Conservation (phyloP, 148 eudicot genomes). For the Drosera capensis region DNA sequence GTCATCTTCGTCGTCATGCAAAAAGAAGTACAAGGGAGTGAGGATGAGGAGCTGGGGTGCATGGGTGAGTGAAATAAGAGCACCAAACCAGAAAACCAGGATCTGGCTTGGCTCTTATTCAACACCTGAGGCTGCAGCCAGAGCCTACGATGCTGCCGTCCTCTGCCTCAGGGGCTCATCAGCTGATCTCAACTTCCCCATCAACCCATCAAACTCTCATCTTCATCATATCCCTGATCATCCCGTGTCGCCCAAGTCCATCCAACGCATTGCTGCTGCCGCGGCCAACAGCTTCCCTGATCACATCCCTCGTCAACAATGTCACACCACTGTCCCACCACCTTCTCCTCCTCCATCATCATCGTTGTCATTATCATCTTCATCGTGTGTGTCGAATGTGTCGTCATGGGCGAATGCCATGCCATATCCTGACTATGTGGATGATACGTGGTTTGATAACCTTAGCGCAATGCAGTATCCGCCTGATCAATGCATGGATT, state of each 20-base stretch:
- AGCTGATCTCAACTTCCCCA: constrained; percentile 66
- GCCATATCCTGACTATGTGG: background rate
- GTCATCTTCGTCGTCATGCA: constrained; percentile 6
- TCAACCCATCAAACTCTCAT: background rate
- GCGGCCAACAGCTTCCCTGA: constrained; percentile 24
- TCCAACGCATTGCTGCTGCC: constrained; percentile 45
- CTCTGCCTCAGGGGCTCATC: constrained; percentile 62
- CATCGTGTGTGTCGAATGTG: constrained; percentile 9
- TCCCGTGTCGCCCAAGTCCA: constrained; percentile 49
- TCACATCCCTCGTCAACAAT: background rate
- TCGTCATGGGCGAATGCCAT: constrained; percentile 12
- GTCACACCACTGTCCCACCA: background rate
- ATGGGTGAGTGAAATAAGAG: constrained; percentile 67
- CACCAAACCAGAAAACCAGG: constrained; percentile 73
- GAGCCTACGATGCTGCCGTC: constrained; percentile 89
- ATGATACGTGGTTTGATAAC: constrained; percentile 29
- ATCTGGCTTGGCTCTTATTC: constrained; percentile 90
- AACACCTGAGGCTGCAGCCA: constrained; percentile 79
- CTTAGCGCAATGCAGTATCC: constrained; percentile 30
- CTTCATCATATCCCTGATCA: constrained; percentile 1
- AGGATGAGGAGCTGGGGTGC: constrained; percentile 66
- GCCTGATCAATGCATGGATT: constrained; percentile 34
- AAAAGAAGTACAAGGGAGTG: constrained; percentile 78
- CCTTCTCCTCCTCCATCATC: background rate
- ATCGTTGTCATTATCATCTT: constrained; percentile 4